Evolutionary conservation across 768 basidiomycete species (phyloP), one percentile per base, ranked within the genome.

Genomic region (Mycena vitilis): DNA sequence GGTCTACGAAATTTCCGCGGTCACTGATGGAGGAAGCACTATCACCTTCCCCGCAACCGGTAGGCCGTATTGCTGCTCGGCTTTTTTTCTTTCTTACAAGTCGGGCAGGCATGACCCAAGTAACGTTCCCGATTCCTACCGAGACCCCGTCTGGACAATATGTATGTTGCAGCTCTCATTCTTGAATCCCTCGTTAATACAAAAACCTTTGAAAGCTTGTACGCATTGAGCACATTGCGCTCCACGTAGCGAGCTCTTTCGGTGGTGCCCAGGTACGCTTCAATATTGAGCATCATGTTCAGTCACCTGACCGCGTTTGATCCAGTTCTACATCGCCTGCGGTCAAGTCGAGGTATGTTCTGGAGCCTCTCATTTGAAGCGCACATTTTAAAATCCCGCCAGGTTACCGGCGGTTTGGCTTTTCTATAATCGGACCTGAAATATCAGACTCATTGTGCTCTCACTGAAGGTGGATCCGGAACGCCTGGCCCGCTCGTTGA

Each of bases 401-500:
- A 66, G 65, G 67, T 68, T 8, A 68, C 67, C 18, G 49, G 52
- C 34, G 66, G 66, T 67, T 23, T 20, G 57, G 34, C 10, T 54
- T 18, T 37, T 36, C 30, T 18, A 40, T 20, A 20, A 5, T 3
- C 2, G 37, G 4, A 10, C 20, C 34, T 54, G 20, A 22, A 45
- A 54, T 38, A 11, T 22, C 10, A 36, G 6, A 20, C 53, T 54
- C 53, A 54, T 10, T 36, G 30, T 30, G 30, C 0, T 10, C 37
- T 54, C 8, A 37, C 18, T 18, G 15, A 12, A 66, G 66, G 80
- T 18, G 80, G 80, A 23, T 77, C 69, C 60, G 80, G 78, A 15
- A 78, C 60, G 6, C 80, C 80, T 2, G 75, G 77, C 4, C 80
- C 80, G 4, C 72, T 78, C n/a, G 78, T 79, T 37, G 65, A 74